Evolutionary conservation across 345 rosid species (phyloP), one percentile per base, ranked within the genome.

Genomic region (Cardiospermum halicacabum): DNA sequence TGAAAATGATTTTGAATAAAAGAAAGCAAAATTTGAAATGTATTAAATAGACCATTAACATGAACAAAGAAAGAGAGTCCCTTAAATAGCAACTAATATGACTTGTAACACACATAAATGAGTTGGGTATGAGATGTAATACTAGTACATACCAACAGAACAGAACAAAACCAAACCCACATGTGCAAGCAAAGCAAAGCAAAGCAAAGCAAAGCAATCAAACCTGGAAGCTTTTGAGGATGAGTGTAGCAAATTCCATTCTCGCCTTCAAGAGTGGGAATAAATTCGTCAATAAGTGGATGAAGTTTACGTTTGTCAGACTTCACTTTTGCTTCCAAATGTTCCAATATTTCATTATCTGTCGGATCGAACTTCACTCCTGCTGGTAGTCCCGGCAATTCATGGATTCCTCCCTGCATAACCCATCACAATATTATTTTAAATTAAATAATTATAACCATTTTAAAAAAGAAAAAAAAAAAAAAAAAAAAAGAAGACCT

Each of bases 351-450:
- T 73, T 93, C 99, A 67, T 79, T 89, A 64, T 93, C 99, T 1
- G 84, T 86, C 21, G 99, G 99, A 66, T 94, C 96, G 36, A 94
- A 94, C 64, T 87, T 94, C 68, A 89, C 96, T 54, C 99, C 99
- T 0, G 96, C 95, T 2, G 99, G 99, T 51, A 94, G 67, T 12
- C 98, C 90, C 37, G 89, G 94, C 69, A 93, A 72, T 75, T 87
- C 92, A 40, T 82, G 80, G 60, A 89, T 82, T 13, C 81, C 83
- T 55, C 72, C 78, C 96, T 89, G 71, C n/a, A 8, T 43, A 10
- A 39, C 22, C 21, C 66, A 25, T 31, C 60, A 28, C 30, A 54
- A 12, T 49, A 22, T 2, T 2, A 34, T 39, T 43, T 19, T 25
- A 39, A 51, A n/a, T 5, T 34, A 8, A 47, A 47, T 1, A 4